Percentiles rank a stretch among this genome's conserved stretches.
These are phyloP conservation scores for Lichtheimia hyalospora DNA, from an alignment of 371 early-diverging fungal genomes.

Conservation along the genomic window DNA sequence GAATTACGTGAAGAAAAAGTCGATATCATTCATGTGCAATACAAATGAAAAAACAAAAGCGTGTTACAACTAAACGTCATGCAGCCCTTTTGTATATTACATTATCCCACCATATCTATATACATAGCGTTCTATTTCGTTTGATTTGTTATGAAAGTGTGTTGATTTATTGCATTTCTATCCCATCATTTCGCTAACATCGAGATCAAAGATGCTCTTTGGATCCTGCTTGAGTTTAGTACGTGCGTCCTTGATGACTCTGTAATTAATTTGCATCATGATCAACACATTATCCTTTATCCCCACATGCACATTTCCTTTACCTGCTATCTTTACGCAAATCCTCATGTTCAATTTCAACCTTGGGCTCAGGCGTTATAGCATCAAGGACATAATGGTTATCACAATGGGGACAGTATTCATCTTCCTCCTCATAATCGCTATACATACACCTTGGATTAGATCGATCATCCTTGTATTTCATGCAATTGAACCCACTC, in stretches of 20 bases:
- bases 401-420: conserved; percentile 97
- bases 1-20: not conserved
- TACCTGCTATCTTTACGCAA: conserved; percentile 71
- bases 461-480: not conserved
- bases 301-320: not conserved
- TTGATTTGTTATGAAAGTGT: not conserved
- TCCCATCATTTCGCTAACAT: conserved; percentile 41
- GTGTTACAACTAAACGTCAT: not conserved
- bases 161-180: conserved; percentile 18
- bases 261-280: conserved; percentile 2
- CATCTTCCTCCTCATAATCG: conserved; percentile 92
- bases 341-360: conserved; percentile 93
- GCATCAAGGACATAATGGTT: conserved; percentile 96
- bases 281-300: not conserved
- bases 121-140: not conserved
- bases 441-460: conserved; percentile 22
- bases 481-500: conserved; percentile 13
- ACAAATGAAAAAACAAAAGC: not conserved
- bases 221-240: conserved; percentile 19
- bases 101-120: not conserved
- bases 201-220: conserved; percentile 40
- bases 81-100: conserved; percentile 7
- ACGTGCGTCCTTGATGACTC: conserved; percentile 43
- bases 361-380: conserved; percentile 75
- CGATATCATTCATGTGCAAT: not conserved